phyloP scores from a whole-genome alignment of 2,329 filamentous ascomycete species.

The Pleomassaria siparia region DNA sequence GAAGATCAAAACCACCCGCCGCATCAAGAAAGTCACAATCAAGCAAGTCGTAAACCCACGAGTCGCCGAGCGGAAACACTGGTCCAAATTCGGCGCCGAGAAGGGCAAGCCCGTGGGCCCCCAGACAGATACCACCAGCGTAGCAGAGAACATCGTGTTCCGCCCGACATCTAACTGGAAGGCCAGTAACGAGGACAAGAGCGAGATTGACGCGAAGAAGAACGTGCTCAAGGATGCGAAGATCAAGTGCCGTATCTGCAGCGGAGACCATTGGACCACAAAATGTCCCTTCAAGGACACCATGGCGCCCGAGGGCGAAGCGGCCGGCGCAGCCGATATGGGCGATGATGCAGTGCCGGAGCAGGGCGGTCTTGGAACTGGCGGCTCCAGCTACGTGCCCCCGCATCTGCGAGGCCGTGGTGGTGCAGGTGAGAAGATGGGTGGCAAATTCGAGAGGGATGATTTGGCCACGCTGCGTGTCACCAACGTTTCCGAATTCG shows the following conservation, averaged over 20 bases:
- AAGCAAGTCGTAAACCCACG: constrained; percentile 95
- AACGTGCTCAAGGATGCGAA: constrained; percentile 91
- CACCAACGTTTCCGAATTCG: constrained; percentile 98
- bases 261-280: constrained; percentile 98
- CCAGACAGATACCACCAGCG: constrained; percentile 83
- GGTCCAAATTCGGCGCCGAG: constrained; percentile 89
- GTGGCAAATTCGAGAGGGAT: constrained; percentile 92
- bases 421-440: constrained; percentile 78
- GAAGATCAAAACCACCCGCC: constrained; percentile 95
- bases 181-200: constrained; percentile 75
- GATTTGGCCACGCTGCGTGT: constrained; percentile 95
- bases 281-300: constrained; percentile 99
- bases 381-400: constrained; percentile 87
- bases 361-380: constrained; percentile 60
- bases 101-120: constrained; percentile 83
- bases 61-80: constrained; percentile 90
- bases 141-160: constrained; percentile 99
- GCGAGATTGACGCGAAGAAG: constrained; percentile 71
- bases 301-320: constrained; percentile 76
- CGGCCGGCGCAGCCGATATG: constrained; percentile 47
- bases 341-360: constrained; percentile 51
- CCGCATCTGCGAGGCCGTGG: constrained; percentile 87
- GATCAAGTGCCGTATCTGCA: constrained; percentile 99
- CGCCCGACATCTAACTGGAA: constrained; percentile 92
- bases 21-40: constrained; percentile 87